phyloP scores from a whole-genome alignment of 164 flowering plant genomes.

The Aristolochia fimbriata region DNA sequence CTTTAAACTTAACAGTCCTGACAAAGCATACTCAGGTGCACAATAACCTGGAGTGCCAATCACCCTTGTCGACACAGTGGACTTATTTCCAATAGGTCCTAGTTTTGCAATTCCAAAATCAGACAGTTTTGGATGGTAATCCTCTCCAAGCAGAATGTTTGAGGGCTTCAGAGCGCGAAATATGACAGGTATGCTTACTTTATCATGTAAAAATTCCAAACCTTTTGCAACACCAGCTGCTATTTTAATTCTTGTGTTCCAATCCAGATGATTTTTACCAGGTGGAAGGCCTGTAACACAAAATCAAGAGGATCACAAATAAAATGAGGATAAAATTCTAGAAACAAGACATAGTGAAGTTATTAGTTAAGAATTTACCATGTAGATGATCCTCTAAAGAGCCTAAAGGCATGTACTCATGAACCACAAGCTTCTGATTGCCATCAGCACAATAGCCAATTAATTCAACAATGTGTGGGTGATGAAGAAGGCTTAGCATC shows the following conservation, averaged over 20 bases:
- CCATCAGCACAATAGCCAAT: too few relatives aligned
- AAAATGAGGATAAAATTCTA: too few relatives aligned
- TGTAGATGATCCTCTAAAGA: too few relatives aligned
- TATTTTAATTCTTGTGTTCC: neutral
- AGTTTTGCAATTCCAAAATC: neutral
- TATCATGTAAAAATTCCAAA: neutral
- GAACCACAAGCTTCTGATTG: too few relatives aligned
- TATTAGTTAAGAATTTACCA: too few relatives aligned
- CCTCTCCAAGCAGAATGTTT: slow-evolving; percentile 1
- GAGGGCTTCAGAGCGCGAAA: neutral
- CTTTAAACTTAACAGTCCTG: neutral
- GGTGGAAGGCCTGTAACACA: too few relatives aligned
- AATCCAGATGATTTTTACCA: neutral
- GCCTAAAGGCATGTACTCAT: too few relatives aligned
- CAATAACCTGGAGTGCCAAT: neutral
- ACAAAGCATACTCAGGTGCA: slow-evolving; percentile 2
- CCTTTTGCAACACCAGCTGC: slow-evolving; percentile 2
- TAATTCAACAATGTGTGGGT: too few relatives aligned
- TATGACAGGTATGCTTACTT: neutral
- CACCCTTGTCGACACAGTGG: neutral
- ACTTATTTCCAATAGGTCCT: neutral
- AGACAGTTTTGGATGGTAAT: neutral
- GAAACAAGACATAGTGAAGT: too few relatives aligned
- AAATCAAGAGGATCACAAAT: too few relatives aligned
- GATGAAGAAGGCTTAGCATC: too few relatives aligned